These are phyloP conservation scores for Hygrocybe punicea DNA, from an alignment of 768 basidiomycete species.

Conservation along the genomic window DNA sequence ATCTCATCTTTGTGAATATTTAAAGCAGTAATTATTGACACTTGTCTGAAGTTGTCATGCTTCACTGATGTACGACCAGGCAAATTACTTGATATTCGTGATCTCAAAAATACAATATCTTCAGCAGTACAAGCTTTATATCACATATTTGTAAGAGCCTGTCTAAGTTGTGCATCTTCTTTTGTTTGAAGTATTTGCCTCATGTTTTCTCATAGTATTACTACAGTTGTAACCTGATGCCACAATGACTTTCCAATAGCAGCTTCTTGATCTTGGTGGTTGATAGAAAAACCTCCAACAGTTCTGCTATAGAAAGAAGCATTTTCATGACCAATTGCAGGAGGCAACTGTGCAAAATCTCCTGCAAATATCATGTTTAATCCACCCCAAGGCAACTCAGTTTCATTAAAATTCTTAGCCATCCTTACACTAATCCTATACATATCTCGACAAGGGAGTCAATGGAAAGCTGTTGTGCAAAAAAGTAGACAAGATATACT, in stretches of 20 bases:
- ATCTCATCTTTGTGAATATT: conserved; percentile 12
- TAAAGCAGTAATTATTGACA: conserved; percentile 36
- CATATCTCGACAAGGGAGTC: too few species aligned
- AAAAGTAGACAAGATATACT: conserved; percentile 30
- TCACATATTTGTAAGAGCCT: conserved; percentile 28
- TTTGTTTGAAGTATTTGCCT: conserved; percentile 19
- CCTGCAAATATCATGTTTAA: conserved; percentile 18
- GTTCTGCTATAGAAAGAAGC: too few species aligned
- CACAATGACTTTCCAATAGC: conserved; percentile 23
- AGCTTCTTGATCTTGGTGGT: conserved; percentile 10
- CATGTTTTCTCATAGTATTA: conserved; percentile 27
- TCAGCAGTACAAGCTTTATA: conserved; percentile 32
- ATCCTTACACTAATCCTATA: too few species aligned
- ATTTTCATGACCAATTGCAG: too few species aligned
- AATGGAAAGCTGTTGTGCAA: conserved; percentile 20
- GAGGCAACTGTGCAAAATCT: conserved; percentile 18
- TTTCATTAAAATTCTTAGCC: too few species aligned
- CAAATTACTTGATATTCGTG: conserved; percentile 13
- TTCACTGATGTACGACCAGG: conserved; percentile 9
- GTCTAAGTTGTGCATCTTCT: conserved; percentile 28
- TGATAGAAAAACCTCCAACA: neutral
- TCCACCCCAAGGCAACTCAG: too few species aligned
- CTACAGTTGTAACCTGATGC: conserved; percentile 26
- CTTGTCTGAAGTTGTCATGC: conserved; percentile 23
- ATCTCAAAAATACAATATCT: conserved; percentile 31